A percentile compares a stretch with the other conserved stretches of the same genome.
Evolutionary conservation across 163 green algal genomes (phyloP).

Genomic region (Volvox carteri): DNA sequence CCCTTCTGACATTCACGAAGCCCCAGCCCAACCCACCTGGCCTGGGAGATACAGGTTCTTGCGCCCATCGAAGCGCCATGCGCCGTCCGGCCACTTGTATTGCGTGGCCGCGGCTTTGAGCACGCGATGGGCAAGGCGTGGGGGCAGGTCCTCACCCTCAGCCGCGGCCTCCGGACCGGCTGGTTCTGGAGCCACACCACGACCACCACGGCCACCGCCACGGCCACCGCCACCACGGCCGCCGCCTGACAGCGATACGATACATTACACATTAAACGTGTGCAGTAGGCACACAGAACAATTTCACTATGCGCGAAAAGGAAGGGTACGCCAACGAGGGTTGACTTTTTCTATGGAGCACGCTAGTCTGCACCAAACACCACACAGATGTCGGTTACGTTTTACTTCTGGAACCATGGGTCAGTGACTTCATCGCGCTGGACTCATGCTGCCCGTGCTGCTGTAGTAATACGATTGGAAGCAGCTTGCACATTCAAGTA

Average conservation of each 20-base stretch:
- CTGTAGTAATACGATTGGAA: too few relatives aligned
- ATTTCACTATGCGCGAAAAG: neutral
- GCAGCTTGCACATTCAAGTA: neutral
- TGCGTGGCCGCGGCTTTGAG: slow-evolving; percentile 58
- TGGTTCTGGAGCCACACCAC: neutral
- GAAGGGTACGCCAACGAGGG: too few relatives aligned
- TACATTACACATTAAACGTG: neutral
- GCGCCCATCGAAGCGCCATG: slow-evolving; percentile 76
- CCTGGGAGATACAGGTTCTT: slow-evolving; percentile 77
- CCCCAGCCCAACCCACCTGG: slow-evolving; percentile 2
- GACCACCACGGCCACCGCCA: neutral
- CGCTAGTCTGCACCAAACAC: neutral
- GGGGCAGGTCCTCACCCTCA: slow-evolving; percentile 20
- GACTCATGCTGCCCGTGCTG: too few relatives aligned
- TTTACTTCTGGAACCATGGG: too few relatives aligned
- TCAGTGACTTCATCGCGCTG: neutral
- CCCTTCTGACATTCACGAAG: neutral
- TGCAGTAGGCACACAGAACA: neutral
- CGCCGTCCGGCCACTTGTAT: slow-evolving; percentile 63
- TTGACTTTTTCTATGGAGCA: too few relatives aligned
- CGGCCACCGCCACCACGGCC: neutral
- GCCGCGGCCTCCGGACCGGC: neutral
- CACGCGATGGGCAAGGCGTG: slow-evolving; percentile 27
- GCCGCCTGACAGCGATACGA: neutral
- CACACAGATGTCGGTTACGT: neutral